phyloP scores from a whole-genome alignment of 495 filamentous ascomycete genomes.

The Lophium mytilinum region DNA sequence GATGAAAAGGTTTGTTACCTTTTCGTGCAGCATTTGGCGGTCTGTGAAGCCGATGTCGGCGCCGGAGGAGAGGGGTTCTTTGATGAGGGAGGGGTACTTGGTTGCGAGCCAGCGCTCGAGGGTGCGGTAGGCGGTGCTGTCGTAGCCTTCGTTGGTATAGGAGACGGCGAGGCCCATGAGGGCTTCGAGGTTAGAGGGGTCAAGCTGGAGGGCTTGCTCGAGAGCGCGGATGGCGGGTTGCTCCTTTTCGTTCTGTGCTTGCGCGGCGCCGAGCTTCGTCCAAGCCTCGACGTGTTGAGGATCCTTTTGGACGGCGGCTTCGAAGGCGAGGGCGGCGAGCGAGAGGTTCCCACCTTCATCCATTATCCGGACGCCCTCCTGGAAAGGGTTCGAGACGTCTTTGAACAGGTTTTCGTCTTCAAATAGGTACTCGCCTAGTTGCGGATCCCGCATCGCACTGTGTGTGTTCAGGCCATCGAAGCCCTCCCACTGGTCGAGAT shows the following conservation, averaged over 20 bases:
- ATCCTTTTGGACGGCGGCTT: conserved; percentile 87
- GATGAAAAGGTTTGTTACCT: conserved; percentile 84
- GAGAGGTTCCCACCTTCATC: conserved; percentile 87
- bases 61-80: conserved; percentile 53
- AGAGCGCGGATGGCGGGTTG: conserved; percentile 94
- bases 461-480: conserved; percentile 57
- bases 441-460: conserved; percentile 50
- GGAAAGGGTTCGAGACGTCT: conserved; percentile 68
- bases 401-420: conserved; percentile 87
- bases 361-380: conserved; percentile 86
- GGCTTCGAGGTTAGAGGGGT: conserved; percentile 76
- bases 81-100: conserved; percentile 79
- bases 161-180: conserved; percentile 93
- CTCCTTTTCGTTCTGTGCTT: conserved; percentile 98
- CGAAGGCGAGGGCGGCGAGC: conserved; percentile 90
- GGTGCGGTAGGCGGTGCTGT: conserved; percentile 90
- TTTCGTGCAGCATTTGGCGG: conserved; percentile 79
- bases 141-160: conserved; percentile 99
- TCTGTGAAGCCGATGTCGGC: conserved; percentile 86
- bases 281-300: conserved; percentile 83
- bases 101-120: conserved; percentile 91
- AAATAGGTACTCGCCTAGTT: conserved; percentile 84
- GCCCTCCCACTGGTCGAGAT: conserved; percentile 62
- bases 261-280: conserved; percentile 80
- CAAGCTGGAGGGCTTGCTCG: conserved; percentile 81